Evolutionary conservation across 2,329 filamentous ascomycete genomes (phyloP).

Genomic region (Pseudogymnoascus sp.): DNA sequence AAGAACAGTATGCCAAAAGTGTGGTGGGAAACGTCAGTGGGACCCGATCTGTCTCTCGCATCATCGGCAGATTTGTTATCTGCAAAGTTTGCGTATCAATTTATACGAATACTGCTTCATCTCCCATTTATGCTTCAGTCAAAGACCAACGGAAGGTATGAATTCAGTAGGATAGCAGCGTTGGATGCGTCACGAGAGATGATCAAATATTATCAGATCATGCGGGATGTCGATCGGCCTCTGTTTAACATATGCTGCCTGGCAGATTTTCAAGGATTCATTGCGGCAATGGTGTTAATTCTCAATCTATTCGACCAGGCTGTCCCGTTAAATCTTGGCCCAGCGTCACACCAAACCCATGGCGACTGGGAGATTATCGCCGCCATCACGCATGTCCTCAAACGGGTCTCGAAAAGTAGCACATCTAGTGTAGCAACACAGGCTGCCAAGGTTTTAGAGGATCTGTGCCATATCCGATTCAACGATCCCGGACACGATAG

Average conservation of each 20-base stretch:
- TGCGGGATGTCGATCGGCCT: constrained; percentile 25
- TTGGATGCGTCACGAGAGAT: constrained; percentile 36
- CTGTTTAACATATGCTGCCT: constrained; percentile 36
- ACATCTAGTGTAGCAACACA: constrained; percentile 37
- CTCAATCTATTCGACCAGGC: constrained; percentile 32
- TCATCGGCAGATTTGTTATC: constrained; percentile 28
- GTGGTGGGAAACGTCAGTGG: constrained; percentile 25
- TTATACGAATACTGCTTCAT: constrained; percentile 34
- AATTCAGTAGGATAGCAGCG: constrained; percentile 31
- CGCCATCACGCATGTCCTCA: constrained; percentile 27
- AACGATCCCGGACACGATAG: constrained; percentile 21
- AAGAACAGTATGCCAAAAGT: constrained; percentile 25
- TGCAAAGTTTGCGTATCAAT: constrained; percentile 33
- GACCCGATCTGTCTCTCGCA: constrained; percentile 20
- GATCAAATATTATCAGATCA: constrained; percentile 30
- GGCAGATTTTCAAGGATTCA: constrained; percentile 41
- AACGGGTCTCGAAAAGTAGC: constrained; percentile 26
- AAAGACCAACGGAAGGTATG: constrained; percentile 29
- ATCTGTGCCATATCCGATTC: constrained; percentile 21
- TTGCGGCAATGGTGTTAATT: constrained; percentile 35
- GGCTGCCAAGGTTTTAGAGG: constrained; percentile 33
- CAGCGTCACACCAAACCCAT: constrained; percentile 24
- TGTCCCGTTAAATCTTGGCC: constrained; percentile 15
- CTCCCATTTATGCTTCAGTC: constrained; percentile 39
- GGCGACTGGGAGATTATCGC: constrained; percentile 32